These are phyloP conservation scores for Monilinia vaccinii-corymbosi DNA, from an alignment of 2,329 filamentous ascomycete species.

Conservation along the genomic window DNA sequence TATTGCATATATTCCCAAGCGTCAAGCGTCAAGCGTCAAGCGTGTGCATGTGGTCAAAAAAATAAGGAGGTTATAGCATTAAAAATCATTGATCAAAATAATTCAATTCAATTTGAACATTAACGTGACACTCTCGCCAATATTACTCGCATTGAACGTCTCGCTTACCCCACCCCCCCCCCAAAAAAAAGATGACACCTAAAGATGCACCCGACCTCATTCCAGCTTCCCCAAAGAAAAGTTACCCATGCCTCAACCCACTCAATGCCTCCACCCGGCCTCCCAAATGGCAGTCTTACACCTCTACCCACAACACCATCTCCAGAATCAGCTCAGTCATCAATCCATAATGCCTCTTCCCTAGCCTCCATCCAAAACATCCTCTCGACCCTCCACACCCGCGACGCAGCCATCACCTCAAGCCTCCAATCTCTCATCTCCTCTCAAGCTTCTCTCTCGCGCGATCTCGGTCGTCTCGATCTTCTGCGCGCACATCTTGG, in stretches of 20 bases:
- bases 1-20: slow-evolving; percentile 8
- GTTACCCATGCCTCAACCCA: slow-evolving; percentile 26
- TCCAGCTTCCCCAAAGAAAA: slow-evolving; percentile 12
- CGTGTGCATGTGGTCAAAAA: slow-evolving; percentile 7
- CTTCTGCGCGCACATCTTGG: slow-evolving; percentile 81
- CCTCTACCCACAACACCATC: slow-evolving; percentile 13
- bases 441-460: slow-evolving; percentile 77
- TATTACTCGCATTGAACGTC: too few species aligned
- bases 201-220: slow-evolving; percentile 8
- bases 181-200: slow-evolving; percentile 10
- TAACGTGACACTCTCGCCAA: neutral
- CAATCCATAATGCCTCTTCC: slow-evolving; percentile 61
- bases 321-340: slow-evolving; percentile 10
- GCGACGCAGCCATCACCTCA: slow-evolving; percentile 64
- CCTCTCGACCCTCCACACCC: slow-evolving; percentile 64
- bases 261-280: slow-evolving; percentile 30
- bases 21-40: neutral
- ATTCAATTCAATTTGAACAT: neutral
- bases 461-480: slow-evolving; percentile 80
- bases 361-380: slow-evolving; percentile 72
- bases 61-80: neutral
- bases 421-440: slow-evolving; percentile 69
- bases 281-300: slow-evolving; percentile 27
- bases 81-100: neutral
- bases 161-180: slow-evolving; percentile 18